Conservation (phyloP, 345 rosid species). For the Streptanthus diversifolius region DNA sequence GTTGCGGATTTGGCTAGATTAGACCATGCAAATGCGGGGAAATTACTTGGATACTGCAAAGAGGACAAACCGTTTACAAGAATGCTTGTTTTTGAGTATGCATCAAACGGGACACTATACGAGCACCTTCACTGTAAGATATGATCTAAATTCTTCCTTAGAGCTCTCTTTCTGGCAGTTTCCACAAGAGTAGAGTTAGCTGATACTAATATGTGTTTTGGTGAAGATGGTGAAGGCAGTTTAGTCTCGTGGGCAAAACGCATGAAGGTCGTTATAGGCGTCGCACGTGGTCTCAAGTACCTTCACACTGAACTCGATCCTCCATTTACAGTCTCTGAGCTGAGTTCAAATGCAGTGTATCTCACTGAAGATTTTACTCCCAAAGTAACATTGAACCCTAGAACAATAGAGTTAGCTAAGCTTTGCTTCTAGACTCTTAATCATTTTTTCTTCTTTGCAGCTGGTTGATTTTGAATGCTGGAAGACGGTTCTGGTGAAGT, state of each 20-base stretch:
- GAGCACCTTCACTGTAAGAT: constrained; percentile 92
- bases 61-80: constrained; percentile 79
- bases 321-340: constrained; percentile 82
- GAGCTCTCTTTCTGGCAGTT: background rate
- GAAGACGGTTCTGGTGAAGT: constrained; percentile 76
- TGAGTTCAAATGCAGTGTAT: constrained; percentile 84
- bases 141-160: constrained; percentile 30
- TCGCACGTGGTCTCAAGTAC: constrained; percentile 82
- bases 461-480: constrained; percentile 94
- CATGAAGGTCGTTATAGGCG: constrained; percentile 77
- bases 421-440: background rate
- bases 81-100: constrained; percentile 95
- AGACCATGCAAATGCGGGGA: constrained; percentile 72
- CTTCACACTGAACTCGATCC: constrained; percentile 81
- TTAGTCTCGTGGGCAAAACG: constrained; percentile 88
- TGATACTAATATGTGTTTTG: background rate
- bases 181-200: background rate
- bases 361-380: constrained; percentile 94
- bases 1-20: constrained; percentile 93
- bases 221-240: constrained; percentile 87
- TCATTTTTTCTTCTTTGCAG: constrained; percentile 37
- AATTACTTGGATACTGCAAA: constrained; percentile 82
- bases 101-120: constrained; percentile 90
- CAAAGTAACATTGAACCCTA: constrained; percentile 46
- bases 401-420: background rate